A percentile compares a stretch with the other conserved stretches of the same genome.
Evolutionary conservation across 1,139 yeast genomes (phyloP).

Genomic region (Magnusiomyces paraingens): DNA sequence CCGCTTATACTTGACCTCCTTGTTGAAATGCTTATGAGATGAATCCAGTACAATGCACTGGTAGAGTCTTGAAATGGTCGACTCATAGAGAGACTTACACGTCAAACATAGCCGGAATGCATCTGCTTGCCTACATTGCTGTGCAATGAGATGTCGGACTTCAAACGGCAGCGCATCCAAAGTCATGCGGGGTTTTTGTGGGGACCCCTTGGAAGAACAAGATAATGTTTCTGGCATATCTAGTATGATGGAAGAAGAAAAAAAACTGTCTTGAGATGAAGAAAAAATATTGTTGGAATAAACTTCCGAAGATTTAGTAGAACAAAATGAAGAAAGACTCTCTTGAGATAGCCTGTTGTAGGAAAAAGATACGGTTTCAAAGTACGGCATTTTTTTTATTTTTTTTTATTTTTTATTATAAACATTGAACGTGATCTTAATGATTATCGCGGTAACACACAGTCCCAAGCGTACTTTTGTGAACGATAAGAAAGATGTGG

Average conservation of each 20-base stretch:
- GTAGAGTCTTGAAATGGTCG: constrained; percentile 20
- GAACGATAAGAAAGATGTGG: too few species aligned
- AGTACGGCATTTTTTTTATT: background rate
- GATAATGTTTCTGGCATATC: background rate
- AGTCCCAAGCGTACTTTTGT: too few species aligned
- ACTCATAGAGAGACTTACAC: constrained; percentile 18
- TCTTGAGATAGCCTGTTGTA: background rate
- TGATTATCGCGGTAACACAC: background rate
- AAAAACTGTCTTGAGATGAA: background rate
- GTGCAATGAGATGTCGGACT: constrained; percentile 20
- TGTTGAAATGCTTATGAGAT: constrained; percentile 22
- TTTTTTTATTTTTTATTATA: background rate
- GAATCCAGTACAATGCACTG: constrained; percentile 25
- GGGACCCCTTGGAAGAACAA: background rate
- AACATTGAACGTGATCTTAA: background rate
- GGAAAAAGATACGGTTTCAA: background rate
- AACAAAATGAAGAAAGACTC: background rate
- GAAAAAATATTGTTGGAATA: background rate
- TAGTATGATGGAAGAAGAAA: background rate
- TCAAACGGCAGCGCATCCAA: constrained; percentile 38
- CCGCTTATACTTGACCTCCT: constrained; percentile 16
- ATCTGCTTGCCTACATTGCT: constrained; percentile 23
- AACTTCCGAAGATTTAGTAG: background rate
- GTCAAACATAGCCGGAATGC: constrained; percentile 24
- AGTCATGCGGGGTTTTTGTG: background rate